These are phyloP conservation scores for Selenicereus undatus DNA, from an alignment of 148 eudicot genomes.

Conservation along the genomic window DNA sequence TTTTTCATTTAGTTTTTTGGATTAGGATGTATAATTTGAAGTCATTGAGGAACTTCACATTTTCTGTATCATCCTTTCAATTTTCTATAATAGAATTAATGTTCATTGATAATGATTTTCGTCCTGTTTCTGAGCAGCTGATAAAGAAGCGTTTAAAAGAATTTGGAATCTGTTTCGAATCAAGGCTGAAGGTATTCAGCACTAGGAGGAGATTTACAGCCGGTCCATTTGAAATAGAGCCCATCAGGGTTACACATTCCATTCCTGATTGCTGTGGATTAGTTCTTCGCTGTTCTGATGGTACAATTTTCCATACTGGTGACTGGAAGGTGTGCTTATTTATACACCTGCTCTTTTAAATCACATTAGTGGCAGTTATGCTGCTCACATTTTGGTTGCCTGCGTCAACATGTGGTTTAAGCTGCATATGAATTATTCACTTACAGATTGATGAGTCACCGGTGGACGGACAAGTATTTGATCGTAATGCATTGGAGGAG, in stretches of 20 bases:
- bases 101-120: neutral
- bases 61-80: neutral
- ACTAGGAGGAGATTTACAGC: slow-evolving; percentile 72
- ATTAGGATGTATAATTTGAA: neutral
- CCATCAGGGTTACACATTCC: slow-evolving; percentile 92
- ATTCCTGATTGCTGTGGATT: slow-evolving; percentile 98
- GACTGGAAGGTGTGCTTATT: slow-evolving; percentile 87
- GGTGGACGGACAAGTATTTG: slow-evolving; percentile 85
- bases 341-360: slow-evolving; percentile 11
- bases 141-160: slow-evolving; percentile 94
- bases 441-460: slow-evolving; percentile 94
- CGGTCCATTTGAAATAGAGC: slow-evolving; percentile 97
- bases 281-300: slow-evolving; percentile 96
- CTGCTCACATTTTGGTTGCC: neutral
- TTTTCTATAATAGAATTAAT: slow-evolving; percentile 1
- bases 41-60: slow-evolving; percentile 5
- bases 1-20: neutral
- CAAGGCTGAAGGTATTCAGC: slow-evolving; percentile 76
- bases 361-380: neutral
- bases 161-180: slow-evolving; percentile 86
- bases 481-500: slow-evolving; percentile 83
- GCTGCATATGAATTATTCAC: slow-evolving; percentile 4
- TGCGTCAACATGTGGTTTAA: neutral
- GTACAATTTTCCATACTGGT: slow-evolving; percentile 96
- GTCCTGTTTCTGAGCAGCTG: slow-evolving; percentile 51